Base-by-base conservation (phyloP, 2,329 filamentous ascomycete species). In the Tympanopsis confertula region DNA sequence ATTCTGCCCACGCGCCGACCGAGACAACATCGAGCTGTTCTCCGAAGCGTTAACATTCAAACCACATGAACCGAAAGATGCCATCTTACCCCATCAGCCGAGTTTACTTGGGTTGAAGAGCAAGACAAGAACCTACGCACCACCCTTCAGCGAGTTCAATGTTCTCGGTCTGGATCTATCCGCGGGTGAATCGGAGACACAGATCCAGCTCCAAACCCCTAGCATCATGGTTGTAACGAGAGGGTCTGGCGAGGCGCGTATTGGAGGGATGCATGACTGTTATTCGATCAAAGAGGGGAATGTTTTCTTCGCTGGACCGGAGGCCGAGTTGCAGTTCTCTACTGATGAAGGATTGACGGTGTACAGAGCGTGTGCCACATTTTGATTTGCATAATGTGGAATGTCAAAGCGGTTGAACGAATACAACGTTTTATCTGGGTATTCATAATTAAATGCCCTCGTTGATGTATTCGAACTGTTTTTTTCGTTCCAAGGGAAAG, bases 91-190 rank as follows among this genome's bases (percentile, higher is more conserved):
- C 2, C 56, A 65, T 1, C 54, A 64, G 39, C 53, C 54, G 35
- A 74, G 68, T 39, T 54, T 62, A 0, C 65, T 68, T 42, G 69
- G 75, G 36, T 59, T 60, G 42, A 64, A 68, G 30, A 77, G 78
- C 0, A 77, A 71, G 54, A 82, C 79, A 1, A 63, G 66, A 36
- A 58, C 78, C 2, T 84, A 82, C 49, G 65, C 63, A 7, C 81
- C 82, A 4, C 78, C 79, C 0, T 68, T 85, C 55, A 76, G 71
- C 47, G 82, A 87, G 55, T 87, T 88, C 49, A 71, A 77, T 46
- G 72, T 87, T 59, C 57, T 86, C 12, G 63, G 68, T 35, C 76
- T 70, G 2, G 65, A 67, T 15, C 49, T 87, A n/a, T 54, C 51
- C 3, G 54, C 56, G 0, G 72, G 69, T 0, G 75, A 83, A 47